Evolutionary conservation across 352 stramenopile genomes (phyloP), one percentile per base, ranked within the genome.

Genomic region (Globisporangium orthogonon): DNA sequence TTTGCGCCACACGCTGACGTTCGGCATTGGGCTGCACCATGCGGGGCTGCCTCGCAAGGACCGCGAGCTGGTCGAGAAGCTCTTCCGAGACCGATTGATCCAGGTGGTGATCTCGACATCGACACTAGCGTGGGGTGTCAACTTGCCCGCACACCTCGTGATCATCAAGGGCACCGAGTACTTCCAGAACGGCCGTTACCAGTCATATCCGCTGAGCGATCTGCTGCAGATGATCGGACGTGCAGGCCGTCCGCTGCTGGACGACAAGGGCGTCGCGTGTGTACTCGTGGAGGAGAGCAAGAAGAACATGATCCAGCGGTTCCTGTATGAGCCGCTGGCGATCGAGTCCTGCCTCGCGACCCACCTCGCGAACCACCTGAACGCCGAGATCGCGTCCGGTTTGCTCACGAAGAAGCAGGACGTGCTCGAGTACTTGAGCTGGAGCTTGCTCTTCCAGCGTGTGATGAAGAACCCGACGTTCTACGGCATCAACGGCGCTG

Each of bases 221-320:
- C 76, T 99, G 37, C 67, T 99, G n/a, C 97, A 99, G 70, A 99
- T 99, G 97, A 99, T 99, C 78, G 98, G 97, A 13, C 79, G 97
- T 52, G 97, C 97, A 4, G 97, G 97, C 9, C 85, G 97, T 3
- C 96, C 96, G 28, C 77, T 98, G 46, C 97, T 99, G 65, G 97
- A 99, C 69, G 89, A 89, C 18, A 86, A 91, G 66, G 95, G 95
- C 39, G 79, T 98, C 37, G 97, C 97, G 15, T 97, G 97, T 66
- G 96, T 99, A 17, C 86, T 99, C 50, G 94, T 98, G 9, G 87
- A 98, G 67, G 94, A 98, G 57, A 91, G 87, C 44, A 99, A 99
- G 78, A 99, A 99, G 78, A 98, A 97, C 63, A 98, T 98, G 74
- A 98, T 96, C 44, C 94, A 97, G 66, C 97, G 98, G 56, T 98